Evolutionary conservation across 352 stramenopile genomes (phyloP).

Genomic region (Phytophthora uliginosa): DNA sequence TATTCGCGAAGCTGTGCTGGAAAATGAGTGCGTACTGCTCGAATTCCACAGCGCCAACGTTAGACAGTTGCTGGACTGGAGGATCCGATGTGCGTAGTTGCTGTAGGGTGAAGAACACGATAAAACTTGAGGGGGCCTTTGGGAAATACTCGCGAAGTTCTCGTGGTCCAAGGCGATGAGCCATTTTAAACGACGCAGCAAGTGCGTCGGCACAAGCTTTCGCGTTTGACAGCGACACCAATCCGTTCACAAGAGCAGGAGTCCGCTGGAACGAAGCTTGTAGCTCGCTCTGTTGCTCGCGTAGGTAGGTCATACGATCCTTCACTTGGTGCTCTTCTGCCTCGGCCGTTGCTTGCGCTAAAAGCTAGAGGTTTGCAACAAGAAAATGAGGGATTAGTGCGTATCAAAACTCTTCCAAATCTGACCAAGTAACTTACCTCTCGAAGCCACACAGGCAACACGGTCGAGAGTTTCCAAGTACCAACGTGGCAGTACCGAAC

Average conservation of each 20-base stretch:
- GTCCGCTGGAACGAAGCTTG: slow-evolving; percentile 28
- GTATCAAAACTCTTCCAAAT: background rate
- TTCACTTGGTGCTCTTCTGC: slow-evolving; percentile 26
- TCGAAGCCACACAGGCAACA: slow-evolving; percentile 27
- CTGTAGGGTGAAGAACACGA: slow-evolving; percentile 32
- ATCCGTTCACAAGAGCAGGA: slow-evolving; percentile 12
- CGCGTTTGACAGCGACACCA: slow-evolving; percentile 27
- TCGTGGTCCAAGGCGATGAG: slow-evolving; percentile 3
- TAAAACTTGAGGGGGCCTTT: slow-evolving; percentile 25
- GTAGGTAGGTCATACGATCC: slow-evolving; percentile 19
- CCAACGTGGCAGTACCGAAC: slow-evolving; percentile 15
- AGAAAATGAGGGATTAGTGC: background rate
- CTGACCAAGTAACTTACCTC: slow-evolving; percentile 18
- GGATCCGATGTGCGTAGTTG: slow-evolving; percentile 16
- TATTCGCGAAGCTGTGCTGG: slow-evolving; percentile 38
- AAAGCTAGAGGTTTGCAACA: slow-evolving; percentile 15
- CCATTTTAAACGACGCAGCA: slow-evolving; percentile 20
- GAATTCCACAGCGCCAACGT: slow-evolving; percentile 23
- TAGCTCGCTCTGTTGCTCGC: slow-evolving; percentile 21
- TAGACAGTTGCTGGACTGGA: slow-evolving; percentile 1
- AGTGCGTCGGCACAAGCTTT: slow-evolving; percentile 20
- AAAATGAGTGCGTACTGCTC: slow-evolving; percentile 33
- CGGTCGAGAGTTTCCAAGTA: slow-evolving; percentile 27
- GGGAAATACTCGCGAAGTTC: slow-evolving; percentile 26
- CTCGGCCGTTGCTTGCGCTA: slow-evolving; percentile 28